phyloP scores from a whole-genome alignment of 306 rosid genomes.

The Prunus persica region DNA sequence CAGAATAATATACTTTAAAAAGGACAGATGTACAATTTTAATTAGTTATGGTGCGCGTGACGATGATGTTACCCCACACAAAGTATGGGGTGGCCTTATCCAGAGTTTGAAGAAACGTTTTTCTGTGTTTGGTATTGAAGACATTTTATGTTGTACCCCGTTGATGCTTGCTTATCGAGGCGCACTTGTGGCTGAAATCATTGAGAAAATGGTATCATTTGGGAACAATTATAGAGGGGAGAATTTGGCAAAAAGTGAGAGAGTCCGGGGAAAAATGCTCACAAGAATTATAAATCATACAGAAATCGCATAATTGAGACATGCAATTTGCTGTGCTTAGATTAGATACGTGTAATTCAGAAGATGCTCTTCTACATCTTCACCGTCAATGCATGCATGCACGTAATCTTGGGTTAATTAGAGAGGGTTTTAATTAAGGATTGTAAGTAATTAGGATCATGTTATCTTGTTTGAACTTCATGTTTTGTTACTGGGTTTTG shows the following conservation, averaged over 20 bases:
- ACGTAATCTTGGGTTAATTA: neutral
- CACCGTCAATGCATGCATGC: neutral
- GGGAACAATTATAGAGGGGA: neutral
- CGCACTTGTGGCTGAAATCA: neutral
- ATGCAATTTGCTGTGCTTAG: neutral
- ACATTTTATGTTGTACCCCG: slow-evolving; percentile 1
- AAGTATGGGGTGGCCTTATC: slow-evolving; percentile 34
- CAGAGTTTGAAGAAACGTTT: slow-evolving; percentile 9
- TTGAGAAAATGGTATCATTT: slow-evolving; percentile 5
- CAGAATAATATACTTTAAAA: neutral
- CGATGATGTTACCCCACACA: neutral
- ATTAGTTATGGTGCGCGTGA: neutral
- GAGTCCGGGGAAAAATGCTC: neutral
- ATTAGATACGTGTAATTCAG: neutral
- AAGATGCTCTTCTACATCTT: neutral
- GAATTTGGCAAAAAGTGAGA: slow-evolving; percentile 5
- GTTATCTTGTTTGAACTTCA: neutral
- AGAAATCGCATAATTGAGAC: slow-evolving; percentile 1
- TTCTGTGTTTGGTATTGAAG: neutral
- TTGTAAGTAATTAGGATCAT: neutral
- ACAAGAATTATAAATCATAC: neutral
- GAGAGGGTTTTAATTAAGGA: neutral
- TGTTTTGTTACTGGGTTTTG: neutral
- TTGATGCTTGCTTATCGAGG: neutral
- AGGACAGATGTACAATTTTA: neutral